Base-by-base conservation (phyloP, 2,329 filamentous ascomycete genomes). In the Nemania sp. region DNA sequence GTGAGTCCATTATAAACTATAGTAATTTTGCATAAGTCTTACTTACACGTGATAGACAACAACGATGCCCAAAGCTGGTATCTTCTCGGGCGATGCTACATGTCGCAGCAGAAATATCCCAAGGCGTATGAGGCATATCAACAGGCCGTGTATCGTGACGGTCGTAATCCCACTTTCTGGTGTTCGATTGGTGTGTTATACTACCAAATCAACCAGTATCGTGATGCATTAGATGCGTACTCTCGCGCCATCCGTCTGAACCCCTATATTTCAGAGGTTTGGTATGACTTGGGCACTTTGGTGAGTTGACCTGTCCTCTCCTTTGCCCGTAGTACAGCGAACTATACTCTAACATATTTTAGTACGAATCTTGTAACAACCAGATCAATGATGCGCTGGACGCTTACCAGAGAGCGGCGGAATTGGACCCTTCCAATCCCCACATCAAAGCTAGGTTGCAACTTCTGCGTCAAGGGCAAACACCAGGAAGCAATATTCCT, bases 291-390 rank as follows among this genome's bases (percentile, higher is more conserved):
- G 40, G 95, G 95, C 64, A 99, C 95, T 69, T 73, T 99, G 81
- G 91, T 96, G 85, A 81, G 90, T 84, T 71, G 67, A 60, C 65
- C 25, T 7, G 3, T 7, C 56, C 59, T 32, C 69, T 50, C 57
- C 25, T 60, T 37, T 51, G n/a, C 40, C 17, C 4, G 39, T 17
- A 3, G 39, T 18, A 49, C 46, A 35, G 13, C 32, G 58, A 55
- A 34, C 7, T 59, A 32, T 40, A 40, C 53, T 53, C 74, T 80
- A 66, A 81, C 71, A 47, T 37, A 20, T 39, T 53, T 29, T 17
- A 96, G 90, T 99, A 99, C 73, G 95, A 99, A 76, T 97, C 92
- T 25, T 99, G 95, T 78, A 98, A 99, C 82, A 98, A 98, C 78
- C 95, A 99, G 78, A 97, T 96, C 60, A 91, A 88, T 54, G 95